Evolutionary conservation across 2,329 filamentous ascomycete species (phyloP).

Genomic region (Phyllosticta citribraziliensis): DNA sequence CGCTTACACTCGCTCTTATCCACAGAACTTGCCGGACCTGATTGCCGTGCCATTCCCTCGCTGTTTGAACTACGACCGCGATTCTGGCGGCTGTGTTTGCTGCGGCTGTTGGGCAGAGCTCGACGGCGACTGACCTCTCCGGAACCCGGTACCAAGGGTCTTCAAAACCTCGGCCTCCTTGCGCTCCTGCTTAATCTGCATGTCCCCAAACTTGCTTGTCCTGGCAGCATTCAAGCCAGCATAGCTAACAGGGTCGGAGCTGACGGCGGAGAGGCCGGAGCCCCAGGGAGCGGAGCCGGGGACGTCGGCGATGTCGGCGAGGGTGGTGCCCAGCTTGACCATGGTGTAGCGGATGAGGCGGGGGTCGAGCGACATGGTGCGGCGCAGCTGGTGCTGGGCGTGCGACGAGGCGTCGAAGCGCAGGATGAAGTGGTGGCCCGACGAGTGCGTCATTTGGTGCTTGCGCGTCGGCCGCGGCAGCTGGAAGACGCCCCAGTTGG

Average conservation of each 20-base stretch:
- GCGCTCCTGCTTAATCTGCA: background rate
- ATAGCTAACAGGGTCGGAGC: background rate
- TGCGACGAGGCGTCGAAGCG: slow-evolving; percentile 73
- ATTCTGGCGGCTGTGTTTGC: too few relatives aligned
- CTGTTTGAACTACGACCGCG: too few relatives aligned
- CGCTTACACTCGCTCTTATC: too few relatives aligned
- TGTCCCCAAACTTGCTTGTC: background rate
- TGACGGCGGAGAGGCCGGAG: background rate
- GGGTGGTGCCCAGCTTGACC: slow-evolving; percentile 69
- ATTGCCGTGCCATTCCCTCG: too few relatives aligned
- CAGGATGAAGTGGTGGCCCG: slow-evolving; percentile 96
- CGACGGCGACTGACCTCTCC: background rate
- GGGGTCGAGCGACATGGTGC: slow-evolving; percentile 74
- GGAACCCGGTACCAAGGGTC: background rate
- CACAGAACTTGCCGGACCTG: too few relatives aligned
- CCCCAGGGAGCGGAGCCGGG: slow-evolving; percentile 27
- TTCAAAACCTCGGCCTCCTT: background rate
- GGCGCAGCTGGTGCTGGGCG: slow-evolving; percentile 65
- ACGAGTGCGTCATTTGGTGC: slow-evolving; percentile 72
- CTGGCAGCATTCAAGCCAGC: background rate
- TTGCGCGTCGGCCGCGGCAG: slow-evolving; percentile 71
- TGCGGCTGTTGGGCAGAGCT: too few relatives aligned
- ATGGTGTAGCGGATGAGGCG: slow-evolving; percentile 79
- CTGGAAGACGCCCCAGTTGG: slow-evolving; percentile 90
- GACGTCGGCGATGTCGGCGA: slow-evolving; percentile 52